Evolutionary conservation across 495 filamentous ascomycete genomes (phyloP).

Genomic region (Neurospora sp.): DNA sequence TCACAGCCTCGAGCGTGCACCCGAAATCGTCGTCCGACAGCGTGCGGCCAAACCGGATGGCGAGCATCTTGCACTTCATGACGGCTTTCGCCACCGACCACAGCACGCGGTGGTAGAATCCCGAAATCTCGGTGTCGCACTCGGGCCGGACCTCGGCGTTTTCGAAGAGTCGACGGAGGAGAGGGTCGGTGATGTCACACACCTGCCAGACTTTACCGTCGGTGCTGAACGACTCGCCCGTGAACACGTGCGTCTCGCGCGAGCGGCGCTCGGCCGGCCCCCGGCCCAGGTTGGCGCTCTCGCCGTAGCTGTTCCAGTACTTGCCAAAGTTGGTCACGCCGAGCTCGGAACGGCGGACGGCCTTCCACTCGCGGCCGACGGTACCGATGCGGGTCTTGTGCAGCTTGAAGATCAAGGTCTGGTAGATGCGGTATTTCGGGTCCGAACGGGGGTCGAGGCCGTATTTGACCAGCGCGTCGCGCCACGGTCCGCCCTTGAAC

Average conservation of each 20-base stretch:
- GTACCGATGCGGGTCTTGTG: constrained; percentile 33
- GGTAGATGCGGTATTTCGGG: constrained; percentile 66
- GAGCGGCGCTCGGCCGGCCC: constrained; percentile 16
- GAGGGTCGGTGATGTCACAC: constrained; percentile 79
- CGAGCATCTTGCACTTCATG: constrained; percentile 72
- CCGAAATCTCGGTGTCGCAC: constrained; percentile 54
- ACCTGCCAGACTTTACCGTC: constrained; percentile 89
- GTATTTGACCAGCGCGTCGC: constrained; percentile 72
- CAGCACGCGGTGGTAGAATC: constrained; percentile 73
- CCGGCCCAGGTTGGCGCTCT: constrained; percentile 6
- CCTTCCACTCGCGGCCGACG: constrained; percentile 38
- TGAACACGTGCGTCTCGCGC: constrained; percentile 63
- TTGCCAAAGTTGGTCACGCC: constrained; percentile 24
- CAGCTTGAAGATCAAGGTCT: constrained; percentile 72
- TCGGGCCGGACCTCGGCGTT: constrained; percentile 32
- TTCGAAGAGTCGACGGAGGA: constrained; percentile 46
- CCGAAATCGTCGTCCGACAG: constrained; percentile 44
- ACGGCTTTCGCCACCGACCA: constrained; percentile 71
- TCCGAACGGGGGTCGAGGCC: constrained; percentile 77
- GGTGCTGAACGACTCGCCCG: constrained; percentile 53
- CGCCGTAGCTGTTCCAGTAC: constrained; percentile 24
- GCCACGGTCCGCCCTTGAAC: constrained; percentile 84
- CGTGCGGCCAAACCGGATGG: constrained; percentile 33
- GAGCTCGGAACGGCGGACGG: constrained; percentile 20
- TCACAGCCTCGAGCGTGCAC: constrained; percentile 30